Evolutionary conservation across 2,329 filamentous ascomycete species (phyloP).

Genomic region (Colletotrichum coccodes): DNA sequence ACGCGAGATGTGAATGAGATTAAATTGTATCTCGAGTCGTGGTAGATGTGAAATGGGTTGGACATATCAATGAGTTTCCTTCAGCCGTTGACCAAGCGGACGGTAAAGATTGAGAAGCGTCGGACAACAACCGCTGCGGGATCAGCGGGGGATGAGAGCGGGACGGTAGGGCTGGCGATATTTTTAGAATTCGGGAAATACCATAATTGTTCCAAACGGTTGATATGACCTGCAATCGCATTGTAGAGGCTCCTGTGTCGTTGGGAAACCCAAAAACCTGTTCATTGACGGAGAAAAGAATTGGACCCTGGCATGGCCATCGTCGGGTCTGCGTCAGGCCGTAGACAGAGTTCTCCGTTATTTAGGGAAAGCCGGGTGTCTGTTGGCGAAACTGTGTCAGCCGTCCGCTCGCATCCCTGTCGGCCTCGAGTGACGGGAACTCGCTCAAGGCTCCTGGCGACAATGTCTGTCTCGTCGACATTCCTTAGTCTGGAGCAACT

Average conservation of each 20-base stretch:
- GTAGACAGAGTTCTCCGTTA: neutral
- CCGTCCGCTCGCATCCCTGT: neutral
- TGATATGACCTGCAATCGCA: neutral
- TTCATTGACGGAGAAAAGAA: neutral
- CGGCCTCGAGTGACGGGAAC: neutral
- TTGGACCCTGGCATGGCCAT: neutral
- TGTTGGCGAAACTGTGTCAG: neutral
- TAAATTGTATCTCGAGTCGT: neutral
- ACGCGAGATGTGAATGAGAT: neutral
- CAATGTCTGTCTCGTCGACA: slow-evolving; percentile 11
- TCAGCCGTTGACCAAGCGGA: neutral
- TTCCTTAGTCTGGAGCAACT: slow-evolving; percentile 3
- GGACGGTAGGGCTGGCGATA: slow-evolving; percentile 1
- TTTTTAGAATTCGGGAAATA: slow-evolving; percentile 2
- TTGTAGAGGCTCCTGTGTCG: neutral
- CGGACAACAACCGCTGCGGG: slow-evolving; percentile 4
- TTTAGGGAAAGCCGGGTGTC: neutral
- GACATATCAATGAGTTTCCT: neutral
- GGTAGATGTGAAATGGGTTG: neutral
- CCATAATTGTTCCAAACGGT: neutral
- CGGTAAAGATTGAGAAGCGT: neutral
- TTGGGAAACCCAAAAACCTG: neutral
- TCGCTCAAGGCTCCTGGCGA: slow-evolving; percentile 14
- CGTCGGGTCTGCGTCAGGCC: neutral
- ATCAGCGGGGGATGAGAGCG: neutral